Percentiles rank a stretch among this genome's conserved stretches.
Conservation (phyloP, 2,329 filamentous ascomycete species). For the Claviceps paspali region DNA sequence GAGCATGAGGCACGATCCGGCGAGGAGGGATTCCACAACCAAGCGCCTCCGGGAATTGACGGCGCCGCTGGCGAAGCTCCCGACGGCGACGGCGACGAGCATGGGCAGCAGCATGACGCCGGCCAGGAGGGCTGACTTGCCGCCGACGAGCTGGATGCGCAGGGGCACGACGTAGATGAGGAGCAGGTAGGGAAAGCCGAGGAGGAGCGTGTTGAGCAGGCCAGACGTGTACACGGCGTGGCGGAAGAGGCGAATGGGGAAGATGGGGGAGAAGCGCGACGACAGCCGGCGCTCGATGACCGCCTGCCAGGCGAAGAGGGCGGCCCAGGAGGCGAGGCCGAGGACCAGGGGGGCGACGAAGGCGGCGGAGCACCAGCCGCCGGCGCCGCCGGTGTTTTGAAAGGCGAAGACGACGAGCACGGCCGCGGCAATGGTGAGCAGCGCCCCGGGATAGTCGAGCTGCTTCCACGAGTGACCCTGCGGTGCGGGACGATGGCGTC, state of each 20-base stretch:
- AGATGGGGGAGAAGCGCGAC: slow-evolving; percentile 21
- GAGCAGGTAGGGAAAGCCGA: slow-evolving; percentile 35
- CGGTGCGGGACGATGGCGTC: slow-evolving; percentile 21
- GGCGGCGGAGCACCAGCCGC: slow-evolving; percentile 26
- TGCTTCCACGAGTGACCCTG: slow-evolving; percentile 29
- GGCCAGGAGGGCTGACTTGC: slow-evolving; percentile 27
- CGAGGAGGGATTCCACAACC: slow-evolving; percentile 27
- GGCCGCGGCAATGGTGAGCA: slow-evolving; percentile 37
- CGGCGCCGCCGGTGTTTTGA: slow-evolving; percentile 26
- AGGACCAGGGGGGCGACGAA: slow-evolving; percentile 17
- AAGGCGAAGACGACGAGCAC: slow-evolving; percentile 43
- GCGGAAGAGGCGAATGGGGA: slow-evolving; percentile 32
- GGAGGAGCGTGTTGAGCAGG: slow-evolving; percentile 28
- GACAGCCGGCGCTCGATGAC: slow-evolving; percentile 12
- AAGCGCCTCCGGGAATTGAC: slow-evolving; percentile 27
- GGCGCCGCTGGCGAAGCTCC: slow-evolving; percentile 26
- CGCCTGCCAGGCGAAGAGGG: slow-evolving; percentile 16
- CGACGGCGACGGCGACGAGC: slow-evolving; percentile 31
- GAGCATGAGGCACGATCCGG: slow-evolving; percentile 26
- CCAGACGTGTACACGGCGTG: slow-evolving; percentile 30
- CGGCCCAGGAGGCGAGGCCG: slow-evolving; percentile 15
- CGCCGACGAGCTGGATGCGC: slow-evolving; percentile 34
- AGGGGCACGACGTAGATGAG: slow-evolving; percentile 34
- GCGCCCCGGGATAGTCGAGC: slow-evolving; percentile 37
- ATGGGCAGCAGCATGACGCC: slow-evolving; percentile 39